phyloP scores from a whole-genome alignment of 768 basidiomycete species.

The Calocybe gangraenosa region DNA sequence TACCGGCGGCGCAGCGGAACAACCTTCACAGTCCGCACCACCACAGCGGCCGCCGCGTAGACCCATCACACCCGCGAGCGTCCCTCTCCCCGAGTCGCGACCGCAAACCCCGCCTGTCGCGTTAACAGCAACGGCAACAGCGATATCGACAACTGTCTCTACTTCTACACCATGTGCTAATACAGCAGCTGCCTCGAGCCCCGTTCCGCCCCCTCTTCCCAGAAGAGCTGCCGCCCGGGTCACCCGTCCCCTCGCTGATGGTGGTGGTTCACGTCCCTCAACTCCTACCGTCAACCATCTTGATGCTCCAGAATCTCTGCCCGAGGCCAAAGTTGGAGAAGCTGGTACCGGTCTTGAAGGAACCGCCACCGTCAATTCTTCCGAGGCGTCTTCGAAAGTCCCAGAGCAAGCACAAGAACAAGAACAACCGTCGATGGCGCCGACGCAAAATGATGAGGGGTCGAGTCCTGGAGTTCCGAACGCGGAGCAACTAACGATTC shows the following conservation, averaged over 20 bases:
- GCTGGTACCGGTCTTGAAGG: too few relatives aligned
- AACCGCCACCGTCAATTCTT: too few relatives aligned
- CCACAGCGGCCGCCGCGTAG: conserved; percentile 18
- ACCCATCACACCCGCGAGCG: conserved; percentile 28
- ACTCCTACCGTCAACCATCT: conserved; percentile 18
- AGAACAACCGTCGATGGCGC: too few relatives aligned
- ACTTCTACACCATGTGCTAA: not conserved
- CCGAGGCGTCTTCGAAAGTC: too few relatives aligned
- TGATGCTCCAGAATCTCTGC: not conserved
- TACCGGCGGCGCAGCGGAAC: too few relatives aligned
- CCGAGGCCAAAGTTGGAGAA: conserved; percentile 2
- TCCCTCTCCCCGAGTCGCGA: conserved; percentile 41
- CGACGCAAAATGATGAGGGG: too few relatives aligned
- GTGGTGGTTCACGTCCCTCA: conserved; percentile 20
- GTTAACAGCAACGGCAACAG: too few relatives aligned
- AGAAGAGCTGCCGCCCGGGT: conserved; percentile 58
- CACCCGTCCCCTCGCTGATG: conserved; percentile 25
- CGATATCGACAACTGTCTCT: not conserved
- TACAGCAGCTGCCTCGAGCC: conserved; percentile 16
- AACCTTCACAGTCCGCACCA: conserved; percentile 1
- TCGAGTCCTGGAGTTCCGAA: too few relatives aligned
- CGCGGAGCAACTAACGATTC: too few relatives aligned
- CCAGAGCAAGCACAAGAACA: too few relatives aligned
- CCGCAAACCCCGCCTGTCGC: conserved; percentile 32
- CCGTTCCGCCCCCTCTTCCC: conserved; percentile 56